These are phyloP conservation scores for Murraya paniculata DNA, from an alignment of 345 rosid genomes.

Conservation along the genomic window DNA sequence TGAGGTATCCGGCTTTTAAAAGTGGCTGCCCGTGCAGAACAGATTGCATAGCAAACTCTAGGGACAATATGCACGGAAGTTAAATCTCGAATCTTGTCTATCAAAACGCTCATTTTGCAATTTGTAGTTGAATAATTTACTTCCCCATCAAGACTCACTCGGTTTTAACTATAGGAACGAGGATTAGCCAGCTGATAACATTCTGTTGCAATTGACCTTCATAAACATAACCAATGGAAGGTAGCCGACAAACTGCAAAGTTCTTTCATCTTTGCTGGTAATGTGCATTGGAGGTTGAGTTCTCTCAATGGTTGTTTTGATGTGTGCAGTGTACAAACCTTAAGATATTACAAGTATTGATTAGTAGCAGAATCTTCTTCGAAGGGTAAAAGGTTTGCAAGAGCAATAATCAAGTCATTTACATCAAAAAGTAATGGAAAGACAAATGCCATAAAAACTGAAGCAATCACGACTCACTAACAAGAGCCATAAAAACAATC, in stretches of 20 bases:
- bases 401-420: neutral
- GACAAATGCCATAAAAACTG: neutral
- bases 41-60: neutral
- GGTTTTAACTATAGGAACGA: too few relatives aligned
- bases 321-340: neutral
- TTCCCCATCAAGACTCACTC: too few relatives aligned
- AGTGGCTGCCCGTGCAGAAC: neutral
- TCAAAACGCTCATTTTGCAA: neutral
- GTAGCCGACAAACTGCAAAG: too few relatives aligned
- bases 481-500: neutral
- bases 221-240: too few relatives aligned
- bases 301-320: too few relatives aligned
- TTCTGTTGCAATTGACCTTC: too few relatives aligned
- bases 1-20: neutral
- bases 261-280: too few relatives aligned
- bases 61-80: neutral
- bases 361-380: too few relatives aligned
- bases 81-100: neutral
- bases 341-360: neutral
- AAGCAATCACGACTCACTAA: neutral
- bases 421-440: neutral
- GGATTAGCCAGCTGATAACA: too few relatives aligned
- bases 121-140: neutral
- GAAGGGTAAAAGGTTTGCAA: neutral
- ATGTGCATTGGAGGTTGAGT: too few relatives aligned